A percentile compares a stretch with the other conserved stretches of the same genome.
Conservation (phyloP, 2,329 filamentous ascomycete species). For the Botryosphaeria agaves region DNA sequence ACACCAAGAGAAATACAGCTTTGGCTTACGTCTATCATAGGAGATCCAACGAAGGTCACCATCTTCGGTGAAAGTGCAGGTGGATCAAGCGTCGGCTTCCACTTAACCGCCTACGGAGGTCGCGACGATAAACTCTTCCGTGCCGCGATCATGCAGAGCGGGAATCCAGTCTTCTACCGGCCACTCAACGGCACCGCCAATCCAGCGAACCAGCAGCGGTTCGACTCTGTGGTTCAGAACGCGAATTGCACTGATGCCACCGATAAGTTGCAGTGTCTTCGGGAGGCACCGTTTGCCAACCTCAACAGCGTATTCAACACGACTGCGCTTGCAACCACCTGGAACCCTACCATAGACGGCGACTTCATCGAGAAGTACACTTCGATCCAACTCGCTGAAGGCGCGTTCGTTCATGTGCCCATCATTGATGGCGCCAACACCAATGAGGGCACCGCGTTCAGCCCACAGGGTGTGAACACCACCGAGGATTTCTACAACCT, state of each 20-base stretch:
- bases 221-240: slow-evolving; percentile 40
- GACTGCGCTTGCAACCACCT: slow-evolving; percentile 14
- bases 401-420: slow-evolving; percentile 45
- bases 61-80: slow-evolving; percentile 29
- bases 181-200: slow-evolving; percentile 18
- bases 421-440: slow-evolving; percentile 46
- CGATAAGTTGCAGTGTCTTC: slow-evolving; percentile 50
- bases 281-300: slow-evolving; percentile 37
- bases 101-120: slow-evolving; percentile 28
- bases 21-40: slow-evolving; percentile 3
- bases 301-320: slow-evolving; percentile 38
- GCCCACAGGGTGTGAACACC: slow-evolving; percentile 34
- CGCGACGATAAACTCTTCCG: slow-evolving; percentile 30
- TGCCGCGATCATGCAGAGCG: slow-evolving; percentile 27
- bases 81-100: slow-evolving; percentile 24
- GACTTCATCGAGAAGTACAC: slow-evolving; percentile 37
- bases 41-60: slow-evolving; percentile 22
- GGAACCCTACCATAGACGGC: slow-evolving; percentile 33
- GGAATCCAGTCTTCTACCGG: slow-evolving; percentile 16
- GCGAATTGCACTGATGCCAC: slow-evolving; percentile 39
- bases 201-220: slow-evolving; percentile 33
- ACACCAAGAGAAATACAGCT: background rate
- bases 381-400: slow-evolving; percentile 35
- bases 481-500: slow-evolving; percentile 31
- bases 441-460: slow-evolving; percentile 46